phyloP scores from a whole-genome alignment of 345 rosid species.

The Sisymbrium altissimum region DNA sequence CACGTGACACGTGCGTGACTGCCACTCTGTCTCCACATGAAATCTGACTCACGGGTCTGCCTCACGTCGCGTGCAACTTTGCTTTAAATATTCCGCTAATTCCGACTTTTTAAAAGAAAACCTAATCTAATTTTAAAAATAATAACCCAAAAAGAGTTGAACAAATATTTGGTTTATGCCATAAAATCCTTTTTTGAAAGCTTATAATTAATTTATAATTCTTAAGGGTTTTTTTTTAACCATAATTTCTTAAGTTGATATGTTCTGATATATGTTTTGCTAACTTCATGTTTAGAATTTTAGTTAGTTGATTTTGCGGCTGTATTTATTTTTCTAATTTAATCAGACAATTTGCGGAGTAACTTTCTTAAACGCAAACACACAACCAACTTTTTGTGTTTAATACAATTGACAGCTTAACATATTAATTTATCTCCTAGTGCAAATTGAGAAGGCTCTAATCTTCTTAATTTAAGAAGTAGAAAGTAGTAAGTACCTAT shows the following conservation, averaged over 20 bases:
- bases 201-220: not conserved
- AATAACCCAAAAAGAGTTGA: not conserved
- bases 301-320: not conserved
- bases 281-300: no score
- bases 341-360: not conserved
- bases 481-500: not conserved
- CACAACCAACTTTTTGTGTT: not conserved
- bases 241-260: not conserved
- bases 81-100: conserved; percentile 30
- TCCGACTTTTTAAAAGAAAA: conserved; percentile 16
- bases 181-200: not conserved
- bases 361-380: not conserved
- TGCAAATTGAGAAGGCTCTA: not conserved
- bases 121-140: not conserved
- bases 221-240: no score
- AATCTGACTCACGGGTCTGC: conserved; percentile 50
- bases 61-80: conserved; percentile 60
- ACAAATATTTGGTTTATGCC: not conserved
- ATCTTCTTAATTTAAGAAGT: not conserved
- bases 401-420: not conserved
- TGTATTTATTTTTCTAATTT: not conserved
- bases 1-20: conserved; percentile 50
- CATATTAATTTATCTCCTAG: not conserved
- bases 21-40: conserved; percentile 60
- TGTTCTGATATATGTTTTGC: not conserved